Evolutionary conservation across 306 rosid species (phyloP), one percentile per base, ranked within the genome.

Genomic region (Vigna nakashimae): DNA sequence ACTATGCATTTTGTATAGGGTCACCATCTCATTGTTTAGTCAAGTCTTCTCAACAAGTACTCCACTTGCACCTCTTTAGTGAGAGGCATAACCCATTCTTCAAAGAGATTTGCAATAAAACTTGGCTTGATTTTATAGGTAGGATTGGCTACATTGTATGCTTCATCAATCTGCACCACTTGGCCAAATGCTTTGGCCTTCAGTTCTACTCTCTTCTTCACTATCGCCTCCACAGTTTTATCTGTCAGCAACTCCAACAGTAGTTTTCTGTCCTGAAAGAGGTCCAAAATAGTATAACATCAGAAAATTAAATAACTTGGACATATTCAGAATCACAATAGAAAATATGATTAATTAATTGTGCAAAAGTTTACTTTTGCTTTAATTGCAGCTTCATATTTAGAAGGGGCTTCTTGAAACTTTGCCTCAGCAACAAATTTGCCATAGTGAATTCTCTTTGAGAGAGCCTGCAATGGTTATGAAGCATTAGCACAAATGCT

Each of bases 401-500:
- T 10, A 18, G 71, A 34, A 65, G 80, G 81, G 49, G 77, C 72
- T 16, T 81, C 84, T 62, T 20, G 79, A 80, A 89, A 89, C 79
- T 87, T 87, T 24, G 90, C 85, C 84, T 87, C 91, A 18, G 89
- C 91, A 38, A 89, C 91, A 82, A 89, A 89, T 85, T 89, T 89
- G 2, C 93, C 93, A 12, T 85, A 85, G 82, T 87, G 91, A 69
- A 89, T 89, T 81, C 91, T 85, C 76, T 87, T 89, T 46, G 91
- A 87, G 63, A 89, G 87, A 65, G 84, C 86, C 91, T 89, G 78
- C 8, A 65, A 62, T 5, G 76, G 62, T 59, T 28, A 2, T 7
- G 45, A 38, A 65, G 59, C 4, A 53, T 74, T 74, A 80, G 14
- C 48, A 71, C 2, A 51, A 40, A 48, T 77, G 13, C 55, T 36